Evolutionary conservation across 306 rosid species (phyloP).

Genomic region (Datisca glomerata): DNA sequence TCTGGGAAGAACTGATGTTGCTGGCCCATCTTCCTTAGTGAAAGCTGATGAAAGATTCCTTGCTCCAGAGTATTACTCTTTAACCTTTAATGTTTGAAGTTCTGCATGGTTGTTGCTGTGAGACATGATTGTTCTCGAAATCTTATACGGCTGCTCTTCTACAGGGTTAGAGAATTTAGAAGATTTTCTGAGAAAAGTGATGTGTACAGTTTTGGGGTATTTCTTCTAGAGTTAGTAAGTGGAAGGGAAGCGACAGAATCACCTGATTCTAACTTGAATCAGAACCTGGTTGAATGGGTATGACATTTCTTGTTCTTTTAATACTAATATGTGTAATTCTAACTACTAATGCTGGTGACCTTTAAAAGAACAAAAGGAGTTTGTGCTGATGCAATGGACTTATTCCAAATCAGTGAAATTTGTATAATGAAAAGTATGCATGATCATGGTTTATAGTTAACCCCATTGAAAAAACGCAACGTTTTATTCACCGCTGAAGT

Average conservation of each 20-base stretch:
- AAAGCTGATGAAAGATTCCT: slow-evolving; percentile 60
- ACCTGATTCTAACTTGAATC: slow-evolving; percentile 27
- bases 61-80: slow-evolving; percentile 58
- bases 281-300: slow-evolving; percentile 69
- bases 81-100: slow-evolving; percentile 10
- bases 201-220: slow-evolving; percentile 75
- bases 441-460: too few species aligned
- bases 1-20: slow-evolving; percentile 49
- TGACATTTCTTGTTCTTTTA: slow-evolving; percentile 5
- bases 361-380: too few species aligned
- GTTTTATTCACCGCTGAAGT: too few species aligned
- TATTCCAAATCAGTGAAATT: too few species aligned
- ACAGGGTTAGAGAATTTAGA: slow-evolving; percentile 84
- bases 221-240: slow-evolving; percentile 67
- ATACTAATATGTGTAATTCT: neutral
- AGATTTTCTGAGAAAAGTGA: slow-evolving; percentile 86
- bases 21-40: slow-evolving; percentile 69
- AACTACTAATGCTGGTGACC: neutral
- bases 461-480: too few species aligned
- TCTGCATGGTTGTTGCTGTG: slow-evolving; percentile 4
- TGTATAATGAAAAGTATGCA: too few species aligned
- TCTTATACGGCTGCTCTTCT: slow-evolving; percentile 14
- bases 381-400: too few species aligned
- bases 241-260: slow-evolving; percentile 59
- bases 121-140: slow-evolving; percentile 3